These are phyloP conservation scores for Claviceps spartinae DNA, from an alignment of 2,329 filamentous ascomycete genomes.

Conservation along the genomic window DNA sequence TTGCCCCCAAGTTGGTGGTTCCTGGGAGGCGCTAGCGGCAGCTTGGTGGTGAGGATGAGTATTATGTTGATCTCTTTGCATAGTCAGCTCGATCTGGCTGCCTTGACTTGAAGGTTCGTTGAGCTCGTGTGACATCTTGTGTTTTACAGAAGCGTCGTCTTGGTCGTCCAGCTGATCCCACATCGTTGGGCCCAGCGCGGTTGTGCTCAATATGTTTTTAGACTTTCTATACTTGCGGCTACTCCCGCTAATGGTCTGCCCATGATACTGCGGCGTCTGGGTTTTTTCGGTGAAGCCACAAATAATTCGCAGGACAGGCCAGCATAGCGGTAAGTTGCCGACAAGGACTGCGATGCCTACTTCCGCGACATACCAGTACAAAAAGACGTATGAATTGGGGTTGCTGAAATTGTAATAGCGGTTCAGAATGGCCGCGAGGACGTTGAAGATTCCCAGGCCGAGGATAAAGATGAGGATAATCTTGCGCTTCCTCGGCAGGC, in stretches of 20 bases:
- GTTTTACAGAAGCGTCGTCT: conserved; percentile 4
- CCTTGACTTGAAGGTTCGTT: conserved; percentile 9
- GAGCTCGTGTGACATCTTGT: neutral
- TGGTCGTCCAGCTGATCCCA: conserved; percentile 20
- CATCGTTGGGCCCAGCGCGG: conserved; percentile 10
- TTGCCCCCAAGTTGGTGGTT: neutral
- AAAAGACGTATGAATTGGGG: conserved; percentile 41
- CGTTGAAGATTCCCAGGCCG: conserved; percentile 39
- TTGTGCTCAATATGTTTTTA: conserved; percentile 6
- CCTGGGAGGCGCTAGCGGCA: conserved; percentile 7
- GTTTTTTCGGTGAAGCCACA: conserved; percentile 12
- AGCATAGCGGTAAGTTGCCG: conserved; percentile 46
- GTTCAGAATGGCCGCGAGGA: conserved; percentile 44
- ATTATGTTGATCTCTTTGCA: conserved; percentile 6
- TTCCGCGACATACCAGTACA: conserved; percentile 48
- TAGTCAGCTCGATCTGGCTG: conserved; percentile 18
- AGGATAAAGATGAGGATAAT: conserved; percentile 40
- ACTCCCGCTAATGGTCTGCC: conserved; percentile 8
- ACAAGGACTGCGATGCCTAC: conserved; percentile 45
- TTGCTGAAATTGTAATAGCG: conserved; percentile 47
- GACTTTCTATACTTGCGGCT: conserved; percentile 7
- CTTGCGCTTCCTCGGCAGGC: conserved; percentile 31
- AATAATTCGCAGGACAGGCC: conserved; percentile 38
- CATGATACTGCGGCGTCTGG: conserved; percentile 13
- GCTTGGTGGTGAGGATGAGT: conserved; percentile 4